A percentile compares a stretch with the other conserved stretches of the same genome.
phyloP scores from a whole-genome alignment of 495 filamentous ascomycete species.

The Diplogelasinospora grovesii region DNA sequence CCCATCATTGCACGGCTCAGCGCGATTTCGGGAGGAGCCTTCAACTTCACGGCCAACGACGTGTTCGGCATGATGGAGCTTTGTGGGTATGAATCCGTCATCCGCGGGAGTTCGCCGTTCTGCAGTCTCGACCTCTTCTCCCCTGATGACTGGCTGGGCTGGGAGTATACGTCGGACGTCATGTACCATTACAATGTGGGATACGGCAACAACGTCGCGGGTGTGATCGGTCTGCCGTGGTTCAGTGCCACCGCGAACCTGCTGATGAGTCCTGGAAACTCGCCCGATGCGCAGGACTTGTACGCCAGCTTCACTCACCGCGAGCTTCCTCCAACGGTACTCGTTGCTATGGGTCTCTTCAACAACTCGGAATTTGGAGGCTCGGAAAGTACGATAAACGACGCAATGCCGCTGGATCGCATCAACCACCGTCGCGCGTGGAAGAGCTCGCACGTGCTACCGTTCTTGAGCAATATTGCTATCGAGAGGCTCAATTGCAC shows the following conservation, averaged over 20 bases:
- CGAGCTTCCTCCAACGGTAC: slow-evolving; percentile 41
- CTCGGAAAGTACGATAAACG: slow-evolving; percentile 32
- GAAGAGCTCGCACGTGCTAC: slow-evolving; percentile 38
- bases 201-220: slow-evolving; percentile 35
- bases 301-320: slow-evolving; percentile 47
- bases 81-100: slow-evolving; percentile 45
- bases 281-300: slow-evolving; percentile 30
- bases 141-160: slow-evolving; percentile 43
- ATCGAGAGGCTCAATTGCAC: slow-evolving; percentile 37
- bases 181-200: slow-evolving; percentile 45
- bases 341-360: slow-evolving; percentile 44
- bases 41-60: slow-evolving; percentile 42
- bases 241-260: slow-evolving; percentile 35
- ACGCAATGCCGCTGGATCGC: slow-evolving; percentile 40
- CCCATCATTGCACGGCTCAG: slow-evolving; percentile 40
- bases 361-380: slow-evolving; percentile 42
- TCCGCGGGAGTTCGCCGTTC: slow-evolving; percentile 39
- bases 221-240: slow-evolving; percentile 43
- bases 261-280: slow-evolving; percentile 19
- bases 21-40: slow-evolving; percentile 29
- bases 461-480: slow-evolving; percentile 38
- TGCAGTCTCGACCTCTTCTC: slow-evolving; percentile 38
- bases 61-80: slow-evolving; percentile 45
- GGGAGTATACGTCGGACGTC: slow-evolving; percentile 43
- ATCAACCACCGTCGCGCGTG: slow-evolving; percentile 42